These are phyloP conservation scores for Alloascoidea africana DNA, from an alignment of 805 yeast species.

Conservation along the genomic window DNA sequence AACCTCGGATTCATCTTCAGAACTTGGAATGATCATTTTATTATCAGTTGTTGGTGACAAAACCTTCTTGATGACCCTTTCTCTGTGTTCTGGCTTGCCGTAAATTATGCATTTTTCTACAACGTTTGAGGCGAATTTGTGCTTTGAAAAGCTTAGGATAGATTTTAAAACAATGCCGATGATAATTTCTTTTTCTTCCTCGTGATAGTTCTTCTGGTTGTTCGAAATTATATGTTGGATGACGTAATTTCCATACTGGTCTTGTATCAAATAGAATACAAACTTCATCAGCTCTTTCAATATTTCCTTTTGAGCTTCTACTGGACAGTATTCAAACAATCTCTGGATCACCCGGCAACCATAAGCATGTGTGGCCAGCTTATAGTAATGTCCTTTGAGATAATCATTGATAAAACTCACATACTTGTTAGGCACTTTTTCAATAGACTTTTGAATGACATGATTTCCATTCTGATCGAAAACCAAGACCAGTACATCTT, in stretches of 20 bases:
- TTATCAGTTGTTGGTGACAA: slow-evolving; percentile 21
- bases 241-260: slow-evolving; percentile 95
- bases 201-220: slow-evolving; percentile 25
- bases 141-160: slow-evolving; percentile 77
- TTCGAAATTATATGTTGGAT: slow-evolving; percentile 85
- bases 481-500: slow-evolving; percentile 66
- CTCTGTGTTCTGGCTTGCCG: slow-evolving; percentile 51
- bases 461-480: slow-evolving; percentile 94
- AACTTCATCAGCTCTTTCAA: slow-evolving; percentile 52
- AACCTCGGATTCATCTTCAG: slow-evolving; percentile 37
- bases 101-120: slow-evolving; percentile 83
- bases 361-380: slow-evolving; percentile 88
- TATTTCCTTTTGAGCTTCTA: slow-evolving; percentile 49
- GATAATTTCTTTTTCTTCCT: slow-evolving; percentile 43
- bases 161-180: slow-evolving; percentile 53
- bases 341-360: slow-evolving; percentile 96
- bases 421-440: slow-evolving; percentile 49
- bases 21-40: slow-evolving; percentile 24
- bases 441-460: slow-evolving; percentile 85
- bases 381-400: slow-evolving; percentile 54
- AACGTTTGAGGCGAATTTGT: slow-evolving; percentile 94
- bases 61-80: slow-evolving; percentile 49
- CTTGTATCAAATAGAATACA: slow-evolving; percentile 59
- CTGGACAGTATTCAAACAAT: slow-evolving; percentile 85
- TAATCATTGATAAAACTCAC: slow-evolving; percentile 85